Evolutionary conservation across 2,329 filamentous ascomycete genomes (phyloP).

Genomic region (Biscogniauxia marginata): DNA sequence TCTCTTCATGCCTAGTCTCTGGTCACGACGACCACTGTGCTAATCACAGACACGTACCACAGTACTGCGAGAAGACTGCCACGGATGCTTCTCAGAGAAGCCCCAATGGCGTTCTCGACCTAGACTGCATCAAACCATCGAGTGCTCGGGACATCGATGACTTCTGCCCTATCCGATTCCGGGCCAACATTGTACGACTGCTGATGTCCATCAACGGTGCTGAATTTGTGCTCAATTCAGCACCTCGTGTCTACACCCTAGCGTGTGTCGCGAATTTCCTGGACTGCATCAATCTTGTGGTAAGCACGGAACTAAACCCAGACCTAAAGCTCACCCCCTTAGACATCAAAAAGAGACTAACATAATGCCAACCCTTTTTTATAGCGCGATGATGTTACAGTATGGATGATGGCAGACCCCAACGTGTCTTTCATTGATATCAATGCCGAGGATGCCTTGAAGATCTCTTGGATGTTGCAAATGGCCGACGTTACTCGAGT

Average conservation of each 20-base stretch:
- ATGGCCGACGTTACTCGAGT: slow-evolving; percentile 42
- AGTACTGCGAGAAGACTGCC: slow-evolving; percentile 14
- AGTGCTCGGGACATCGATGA: slow-evolving; percentile 45
- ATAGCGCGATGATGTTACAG: slow-evolving; percentile 46
- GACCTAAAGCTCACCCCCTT: neutral
- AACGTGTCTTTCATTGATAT: slow-evolving; percentile 63
- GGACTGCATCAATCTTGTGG: slow-evolving; percentile 47
- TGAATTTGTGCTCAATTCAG: slow-evolving; percentile 59
- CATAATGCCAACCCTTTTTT: slow-evolving; percentile 15
- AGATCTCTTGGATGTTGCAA: slow-evolving; percentile 51
- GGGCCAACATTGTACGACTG: slow-evolving; percentile 61
- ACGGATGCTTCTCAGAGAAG: too few species aligned
- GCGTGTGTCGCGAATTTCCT: slow-evolving; percentile 60
- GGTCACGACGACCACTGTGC: slow-evolving; percentile 47
- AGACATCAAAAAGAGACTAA: slow-evolving; percentile 2
- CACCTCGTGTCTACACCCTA: slow-evolving; percentile 66
- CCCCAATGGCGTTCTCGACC: slow-evolving; percentile 21
- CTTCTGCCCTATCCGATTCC: slow-evolving; percentile 64
- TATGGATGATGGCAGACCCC: slow-evolving; percentile 55
- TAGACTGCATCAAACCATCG: slow-evolving; percentile 5
- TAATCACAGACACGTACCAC: slow-evolving; percentile 4
- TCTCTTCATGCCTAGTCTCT: slow-evolving; percentile 41
- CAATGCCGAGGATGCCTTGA: slow-evolving; percentile 60
- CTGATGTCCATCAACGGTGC: slow-evolving; percentile 57
- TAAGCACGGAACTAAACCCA: slow-evolving; percentile 26